Conservation (phyloP, 2,329 filamentous ascomycete species). For the Neofusicoccum laricinum region DNA sequence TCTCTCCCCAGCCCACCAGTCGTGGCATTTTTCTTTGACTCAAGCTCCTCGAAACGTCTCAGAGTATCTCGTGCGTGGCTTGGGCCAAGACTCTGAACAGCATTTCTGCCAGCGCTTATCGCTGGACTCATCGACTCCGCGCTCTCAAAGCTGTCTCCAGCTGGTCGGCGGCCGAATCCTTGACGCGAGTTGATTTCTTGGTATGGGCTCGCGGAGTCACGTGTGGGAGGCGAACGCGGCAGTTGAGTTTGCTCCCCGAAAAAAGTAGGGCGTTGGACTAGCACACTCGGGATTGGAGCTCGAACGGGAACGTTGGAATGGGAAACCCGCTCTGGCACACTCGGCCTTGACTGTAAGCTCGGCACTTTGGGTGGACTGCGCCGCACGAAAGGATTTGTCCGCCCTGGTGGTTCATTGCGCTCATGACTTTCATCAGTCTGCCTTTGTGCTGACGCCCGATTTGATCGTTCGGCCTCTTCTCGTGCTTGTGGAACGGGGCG, state of each 20-base stretch:
- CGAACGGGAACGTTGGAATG: neutral
- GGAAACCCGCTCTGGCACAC: neutral
- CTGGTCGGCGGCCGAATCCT: neutral
- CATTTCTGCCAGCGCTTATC: neutral
- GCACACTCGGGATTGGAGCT: neutral
- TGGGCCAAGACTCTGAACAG: neutral
- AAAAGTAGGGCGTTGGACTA: constrained; percentile 6
- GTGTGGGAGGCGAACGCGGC: neutral
- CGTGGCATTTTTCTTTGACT: neutral
- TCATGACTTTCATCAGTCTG: neutral
- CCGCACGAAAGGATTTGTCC: constrained; percentile 11
- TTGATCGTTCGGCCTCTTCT: neutral
- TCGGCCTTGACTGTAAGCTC: neutral
- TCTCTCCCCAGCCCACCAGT: neutral
- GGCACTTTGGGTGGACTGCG: neutral
- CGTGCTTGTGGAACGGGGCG: neutral
- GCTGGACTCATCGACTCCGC: neutral
- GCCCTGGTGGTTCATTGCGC: neutral
- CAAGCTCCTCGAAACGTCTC: neutral
- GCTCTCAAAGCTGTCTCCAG: neutral
- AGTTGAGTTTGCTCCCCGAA: neutral
- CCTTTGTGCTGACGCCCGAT: neutral
- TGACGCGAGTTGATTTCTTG: neutral
- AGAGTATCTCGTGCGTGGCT: neutral
- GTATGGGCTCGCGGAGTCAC: neutral